phyloP scores from a whole-genome alignment of 768 basidiomycete genomes.

The Multifurca ochricompacta region DNA sequence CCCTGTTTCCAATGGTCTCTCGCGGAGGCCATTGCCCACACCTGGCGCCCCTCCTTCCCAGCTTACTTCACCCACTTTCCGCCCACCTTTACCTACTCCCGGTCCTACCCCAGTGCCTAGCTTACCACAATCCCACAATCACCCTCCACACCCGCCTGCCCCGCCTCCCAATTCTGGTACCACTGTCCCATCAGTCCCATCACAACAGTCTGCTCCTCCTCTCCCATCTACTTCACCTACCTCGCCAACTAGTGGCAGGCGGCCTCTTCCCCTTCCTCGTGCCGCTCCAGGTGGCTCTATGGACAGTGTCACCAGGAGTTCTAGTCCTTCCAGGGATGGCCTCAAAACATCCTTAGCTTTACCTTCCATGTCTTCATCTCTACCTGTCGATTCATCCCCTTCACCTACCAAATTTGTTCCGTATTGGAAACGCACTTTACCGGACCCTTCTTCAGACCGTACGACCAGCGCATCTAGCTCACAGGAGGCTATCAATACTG shows the following conservation, averaged over 20 bases:
- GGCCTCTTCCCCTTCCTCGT: conserved; percentile 19
- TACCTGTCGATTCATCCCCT: background rate
- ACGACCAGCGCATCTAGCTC: conserved; percentile 1
- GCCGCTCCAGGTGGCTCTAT: background rate
- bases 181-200: background rate
- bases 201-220: background rate
- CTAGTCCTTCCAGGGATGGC: conserved; percentile 18
- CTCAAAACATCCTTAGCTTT: background rate
- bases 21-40: conserved; percentile 20
- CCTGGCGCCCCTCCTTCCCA: conserved; percentile 16
- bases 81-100: conserved; percentile 20
- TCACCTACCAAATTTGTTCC: conserved; percentile 17
- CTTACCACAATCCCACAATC: conserved; percentile 3
- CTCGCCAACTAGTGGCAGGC: conserved; percentile 13
- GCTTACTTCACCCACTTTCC: background rate
- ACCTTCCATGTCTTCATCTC: background rate
- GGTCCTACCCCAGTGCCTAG: conserved; percentile 18
- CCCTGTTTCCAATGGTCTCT: conserved; percentile 10
- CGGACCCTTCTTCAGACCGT: conserved; percentile 16
- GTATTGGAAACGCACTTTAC: conserved; percentile 22
- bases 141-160: background rate
- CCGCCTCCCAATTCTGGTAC: background rate
- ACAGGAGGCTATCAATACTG: conserved; percentile 7
- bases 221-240: conserved; percentile 14
- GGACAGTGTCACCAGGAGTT: conserved; percentile 8